These are phyloP conservation scores for Xylaria sp. DNA, from an alignment of 2,329 filamentous ascomycete species.

Conservation along the genomic window DNA sequence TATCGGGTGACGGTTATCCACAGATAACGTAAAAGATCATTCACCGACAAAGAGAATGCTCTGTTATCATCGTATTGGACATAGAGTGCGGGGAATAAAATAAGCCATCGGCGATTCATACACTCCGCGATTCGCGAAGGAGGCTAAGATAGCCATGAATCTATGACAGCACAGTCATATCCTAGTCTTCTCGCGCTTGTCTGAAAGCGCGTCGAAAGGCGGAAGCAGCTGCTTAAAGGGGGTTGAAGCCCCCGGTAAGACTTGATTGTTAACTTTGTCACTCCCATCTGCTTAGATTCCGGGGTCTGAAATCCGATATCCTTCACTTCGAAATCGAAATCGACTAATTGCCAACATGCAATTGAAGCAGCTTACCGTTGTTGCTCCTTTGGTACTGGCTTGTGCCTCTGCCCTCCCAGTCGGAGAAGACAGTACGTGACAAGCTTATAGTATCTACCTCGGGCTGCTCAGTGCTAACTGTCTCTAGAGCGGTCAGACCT, in stretches of 20 bases:
- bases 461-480: background rate
- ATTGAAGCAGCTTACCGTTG: constrained; percentile 27
- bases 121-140: background rate
- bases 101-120: background rate
- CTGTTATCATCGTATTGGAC: constrained; percentile 18
- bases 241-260: background rate
- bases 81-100: constrained; percentile 9
- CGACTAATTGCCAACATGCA: constrained; percentile 25
- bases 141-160: background rate
- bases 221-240: constrained; percentile 11
- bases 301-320: background rate
- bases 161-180: background rate
- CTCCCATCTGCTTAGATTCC: background rate
- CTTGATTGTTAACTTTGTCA: background rate
- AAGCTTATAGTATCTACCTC: background rate
- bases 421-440: constrained; percentile 24
- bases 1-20: background rate
- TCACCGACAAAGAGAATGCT: background rate
- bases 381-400: constrained; percentile 27
- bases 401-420: constrained; percentile 26
- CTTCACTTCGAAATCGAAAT: background rate
- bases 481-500: constrained; percentile 19
- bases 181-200: background rate
- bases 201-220: background rate
- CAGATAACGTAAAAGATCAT: constrained; percentile 8